Evolutionary conservation across 257 asterid genomes (phyloP), one percentile per base, ranked within the genome.

Genomic region (Primulina huaijiensis): DNA sequence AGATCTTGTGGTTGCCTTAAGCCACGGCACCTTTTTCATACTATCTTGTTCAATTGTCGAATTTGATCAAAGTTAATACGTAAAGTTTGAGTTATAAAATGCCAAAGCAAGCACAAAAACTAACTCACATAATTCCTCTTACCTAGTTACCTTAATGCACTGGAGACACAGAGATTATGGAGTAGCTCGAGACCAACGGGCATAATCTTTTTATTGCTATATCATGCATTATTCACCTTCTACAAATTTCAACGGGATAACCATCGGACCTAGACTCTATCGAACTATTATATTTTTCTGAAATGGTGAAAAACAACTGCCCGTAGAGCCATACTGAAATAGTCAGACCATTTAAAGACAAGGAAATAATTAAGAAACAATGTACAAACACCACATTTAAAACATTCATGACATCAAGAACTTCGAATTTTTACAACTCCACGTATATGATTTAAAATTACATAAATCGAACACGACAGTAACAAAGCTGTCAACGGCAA

Each of bases 401-500:
- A 38, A 57, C 60, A 46, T 33, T n/a, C 16, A 53, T 25, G 11
- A 65, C 37, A 57, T n/a, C 76, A 34, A 53, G 20, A 50, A 17
- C 21, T 50, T 50, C 1, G 21, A 50, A 16, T 5, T 17, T 17
- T 14, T 50, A 50, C 57, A 50, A 50, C 57, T 17, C 53, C 8
- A 56, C n/a, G 38, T 29, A 34, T 33, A 34, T 57, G 35, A 27
- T 23, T 43, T 74, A 60, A 50, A 23, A 27, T 38, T 40, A 35
- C 38, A n/a, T 35, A 38, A 20, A 4, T n/a, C 9, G 53, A 50
- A 61, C 40, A 19, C 55, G 19, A 38, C 34, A 12, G 60, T 7
- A 40, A 9, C 31, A n/a, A 21, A 12, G 8, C 20, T 61, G 34
- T 30, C 52, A 46, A 60, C 19, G 64, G 19, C 67, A 70, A 29